Conservation (phyloP, 2,329 filamentous ascomycete genomes). For the Ophiocordyceps unilateralis region DNA sequence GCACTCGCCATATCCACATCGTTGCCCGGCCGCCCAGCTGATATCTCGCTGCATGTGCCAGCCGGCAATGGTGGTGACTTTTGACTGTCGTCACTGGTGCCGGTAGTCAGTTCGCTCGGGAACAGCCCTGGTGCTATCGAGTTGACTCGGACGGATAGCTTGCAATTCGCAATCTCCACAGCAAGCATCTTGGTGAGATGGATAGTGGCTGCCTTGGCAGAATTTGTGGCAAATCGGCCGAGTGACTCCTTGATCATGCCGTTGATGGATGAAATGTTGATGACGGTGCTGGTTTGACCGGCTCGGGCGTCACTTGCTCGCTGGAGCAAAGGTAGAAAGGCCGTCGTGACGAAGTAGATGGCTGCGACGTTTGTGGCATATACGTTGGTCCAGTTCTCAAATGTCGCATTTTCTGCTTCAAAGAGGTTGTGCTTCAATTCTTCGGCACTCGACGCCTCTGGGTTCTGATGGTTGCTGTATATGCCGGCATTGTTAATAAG, state of each 20-base stretch:
- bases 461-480: conserved; percentile 33
- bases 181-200: conserved; percentile 49
- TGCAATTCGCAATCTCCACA: conserved; percentile 37
- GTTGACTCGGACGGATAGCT: conserved; percentile 50
- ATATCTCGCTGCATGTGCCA: conserved; percentile 28
- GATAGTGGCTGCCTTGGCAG: conserved; percentile 45
- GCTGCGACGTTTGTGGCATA: conserved; percentile 63
- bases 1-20: conserved; percentile 55
- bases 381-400: conserved; percentile 54
- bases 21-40: conserved; percentile 48
- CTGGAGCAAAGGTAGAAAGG: conserved; percentile 45
- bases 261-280: conserved; percentile 51
- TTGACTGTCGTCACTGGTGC: conserved; percentile 25
- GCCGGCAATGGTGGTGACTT: conserved; percentile 19
- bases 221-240: conserved; percentile 49
- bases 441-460: conserved; percentile 29
- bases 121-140: conserved; percentile 57
- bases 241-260: conserved; percentile 45
- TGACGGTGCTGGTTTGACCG: conserved; percentile 39
- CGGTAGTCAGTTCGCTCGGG: conserved; percentile 57
- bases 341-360: conserved; percentile 46
- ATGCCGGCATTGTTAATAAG: conserved; percentile 54
- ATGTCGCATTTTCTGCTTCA: conserved; percentile 34
- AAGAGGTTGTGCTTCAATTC: conserved; percentile 48
- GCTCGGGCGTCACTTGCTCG: conserved; percentile 22